A percentile compares a stretch with the other conserved stretches of the same genome.
Conservation (phyloP, 768 basidiomycete genomes). For the Lepiota subincarnata region DNA sequence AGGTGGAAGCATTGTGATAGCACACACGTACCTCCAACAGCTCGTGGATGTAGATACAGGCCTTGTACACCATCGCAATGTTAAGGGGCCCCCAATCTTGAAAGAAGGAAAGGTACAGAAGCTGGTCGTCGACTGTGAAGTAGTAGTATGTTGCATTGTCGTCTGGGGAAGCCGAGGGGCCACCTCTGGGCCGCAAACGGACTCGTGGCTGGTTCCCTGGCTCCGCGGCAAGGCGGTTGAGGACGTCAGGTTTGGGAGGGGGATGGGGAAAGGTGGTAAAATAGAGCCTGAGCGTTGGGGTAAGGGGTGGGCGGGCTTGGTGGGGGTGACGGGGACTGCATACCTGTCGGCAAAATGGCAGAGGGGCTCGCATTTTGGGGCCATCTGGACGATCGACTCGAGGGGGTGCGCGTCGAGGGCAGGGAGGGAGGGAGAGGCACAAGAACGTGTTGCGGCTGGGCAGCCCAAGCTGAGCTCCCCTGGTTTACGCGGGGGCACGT, state of each 20-base stretch:
- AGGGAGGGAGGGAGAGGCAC: background rate
- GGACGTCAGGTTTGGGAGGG: constrained; percentile 55
- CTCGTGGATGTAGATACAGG: constrained; percentile 88
- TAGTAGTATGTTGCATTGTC: constrained; percentile 69
- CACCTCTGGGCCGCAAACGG: constrained; percentile 54
- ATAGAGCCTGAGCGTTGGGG: constrained; percentile 54
- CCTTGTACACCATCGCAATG: constrained; percentile 90
- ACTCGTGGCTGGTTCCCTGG: constrained; percentile 54
- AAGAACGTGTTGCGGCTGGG: constrained; percentile 3
- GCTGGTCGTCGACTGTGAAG: constrained; percentile 90
- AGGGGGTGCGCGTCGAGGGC: constrained; percentile 1
- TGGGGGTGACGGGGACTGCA: constrained; percentile 17
- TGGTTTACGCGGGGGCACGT: constrained; percentile 7
- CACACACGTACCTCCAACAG: constrained; percentile 66
- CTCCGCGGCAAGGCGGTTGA: constrained; percentile 58
- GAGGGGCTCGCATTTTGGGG: constrained; percentile 66
- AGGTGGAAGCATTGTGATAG: constrained; percentile 22
- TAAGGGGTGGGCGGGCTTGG: constrained; percentile 9
- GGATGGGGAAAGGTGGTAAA: constrained; percentile 88
- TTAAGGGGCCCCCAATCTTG: constrained; percentile 94
- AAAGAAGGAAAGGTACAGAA: constrained; percentile 90
- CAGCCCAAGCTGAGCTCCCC: constrained; percentile 1
- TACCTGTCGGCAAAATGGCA: constrained; percentile 79
- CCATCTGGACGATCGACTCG: constrained; percentile 25
- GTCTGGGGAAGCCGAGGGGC: constrained; percentile 65